Evolutionary conservation across 2,329 filamentous ascomycete genomes (phyloP).

Genomic region (Diaporthe aspalathi): DNA sequence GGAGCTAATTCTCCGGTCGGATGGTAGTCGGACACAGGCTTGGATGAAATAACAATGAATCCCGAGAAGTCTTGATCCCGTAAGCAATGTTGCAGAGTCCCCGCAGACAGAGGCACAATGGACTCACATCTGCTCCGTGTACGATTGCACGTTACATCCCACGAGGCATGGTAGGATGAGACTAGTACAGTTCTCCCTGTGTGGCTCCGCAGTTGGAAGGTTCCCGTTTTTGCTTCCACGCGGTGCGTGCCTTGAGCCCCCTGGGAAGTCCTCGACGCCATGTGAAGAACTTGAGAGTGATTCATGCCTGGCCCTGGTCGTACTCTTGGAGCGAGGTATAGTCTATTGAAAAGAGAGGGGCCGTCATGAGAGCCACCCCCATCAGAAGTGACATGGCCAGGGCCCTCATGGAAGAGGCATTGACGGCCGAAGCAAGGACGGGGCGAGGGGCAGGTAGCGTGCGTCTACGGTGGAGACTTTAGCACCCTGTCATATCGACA

Average conservation of each 20-base stretch:
- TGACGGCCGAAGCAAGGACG: background rate
- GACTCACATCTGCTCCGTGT: background rate
- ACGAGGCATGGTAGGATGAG: background rate
- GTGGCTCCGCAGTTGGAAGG: background rate
- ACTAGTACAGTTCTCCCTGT: background rate
- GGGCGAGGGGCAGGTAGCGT: background rate
- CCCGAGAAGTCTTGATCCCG: background rate
- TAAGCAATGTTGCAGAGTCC: background rate
- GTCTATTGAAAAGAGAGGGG: background rate
- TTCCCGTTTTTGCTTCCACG: background rate
- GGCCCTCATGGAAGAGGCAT: background rate
- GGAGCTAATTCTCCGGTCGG: background rate
- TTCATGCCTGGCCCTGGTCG: no score
- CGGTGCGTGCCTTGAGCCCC: background rate
- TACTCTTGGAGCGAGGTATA: background rate
- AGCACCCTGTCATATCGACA: background rate
- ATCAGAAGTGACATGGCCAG: background rate
- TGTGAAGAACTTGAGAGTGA: background rate
- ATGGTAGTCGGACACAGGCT: background rate
- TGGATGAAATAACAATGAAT: background rate
- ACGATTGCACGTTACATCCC: background rate
- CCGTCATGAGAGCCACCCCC: background rate
- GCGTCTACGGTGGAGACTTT: background rate
- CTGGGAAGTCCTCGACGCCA: background rate
- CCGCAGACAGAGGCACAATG: background rate